Evolutionary conservation across 306 rosid species (phyloP).

Genomic region (Begonia peltatifolia): DNA sequence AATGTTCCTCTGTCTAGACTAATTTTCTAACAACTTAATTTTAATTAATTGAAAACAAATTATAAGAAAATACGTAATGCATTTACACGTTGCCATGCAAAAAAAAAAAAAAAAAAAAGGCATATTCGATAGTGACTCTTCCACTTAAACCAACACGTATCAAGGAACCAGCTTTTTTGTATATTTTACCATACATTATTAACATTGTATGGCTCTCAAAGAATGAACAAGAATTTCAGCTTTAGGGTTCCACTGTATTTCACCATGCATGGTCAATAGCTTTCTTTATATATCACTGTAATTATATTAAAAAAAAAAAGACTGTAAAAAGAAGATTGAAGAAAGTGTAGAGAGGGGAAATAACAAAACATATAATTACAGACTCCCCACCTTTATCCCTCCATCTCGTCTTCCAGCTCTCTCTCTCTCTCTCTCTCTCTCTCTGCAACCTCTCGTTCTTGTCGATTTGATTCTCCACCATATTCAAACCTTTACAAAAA

Average conservation of each 20-base stretch:
- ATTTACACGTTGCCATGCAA: not conserved
- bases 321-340: constrained; percentile 11
- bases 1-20: too few relatives aligned
- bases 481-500: constrained; percentile 45
- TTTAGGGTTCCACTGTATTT: not conserved
- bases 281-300: not conserved
- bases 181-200: not conserved
- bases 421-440: constrained; percentile 20
- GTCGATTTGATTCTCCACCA: constrained; percentile 87
- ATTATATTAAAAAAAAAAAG: constrained; percentile 15
- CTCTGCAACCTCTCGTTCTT: constrained; percentile 23
- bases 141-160: not conserved
- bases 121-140: not conserved
- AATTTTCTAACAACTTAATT: not conserved
- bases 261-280: not conserved
- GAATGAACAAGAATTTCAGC: too few relatives aligned
- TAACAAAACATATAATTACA: constrained; percentile 26
- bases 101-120: not conserved
- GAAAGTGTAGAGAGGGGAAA: constrained; percentile 14
- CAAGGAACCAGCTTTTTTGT: not conserved
- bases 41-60: not conserved
- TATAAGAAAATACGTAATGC: not conserved
- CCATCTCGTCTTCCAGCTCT: constrained; percentile 21
- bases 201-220: too few relatives aligned
- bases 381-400: constrained; percentile 53